Evolutionary conservation across 352 stramenopile genomes (phyloP), one percentile per base, ranked within the genome.

Genomic region (Phytophthora pseudosyringae): DNA sequence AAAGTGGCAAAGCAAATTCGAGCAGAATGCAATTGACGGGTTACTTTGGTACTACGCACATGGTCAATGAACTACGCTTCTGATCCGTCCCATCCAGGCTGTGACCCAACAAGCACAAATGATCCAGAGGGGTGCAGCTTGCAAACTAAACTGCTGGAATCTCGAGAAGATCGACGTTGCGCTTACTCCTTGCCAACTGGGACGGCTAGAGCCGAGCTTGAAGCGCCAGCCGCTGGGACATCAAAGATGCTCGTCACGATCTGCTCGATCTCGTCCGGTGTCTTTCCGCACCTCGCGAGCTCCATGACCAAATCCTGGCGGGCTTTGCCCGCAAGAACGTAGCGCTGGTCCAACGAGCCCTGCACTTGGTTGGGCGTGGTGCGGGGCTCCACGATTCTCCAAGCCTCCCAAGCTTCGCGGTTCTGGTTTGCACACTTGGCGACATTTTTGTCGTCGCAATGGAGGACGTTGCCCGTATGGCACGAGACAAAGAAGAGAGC

Each of bases 401-500:
- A 81, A 0, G 48, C 69, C 44, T 75, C 61, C 33, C 58, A 67
- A 6, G 13, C 10, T 13, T 49, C 12, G 21, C 62, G 61, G 12
- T 71, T 71, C 12, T 63, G 7, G 35, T 76, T 74, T 1, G 33
- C 46, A 18, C 73, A 78, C 28, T 68, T 66, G 18, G 57, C 69
- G 26, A 58, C 45, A 12, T 40, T 21, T 5, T 61, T 58, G 9
- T 62, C 33, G 18, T 70, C 45, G 31, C 46, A 76, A 21, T 78
- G 58, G 2, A 78, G 66, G 9, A 67, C 51, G n/a, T 67, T 70
- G 3, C 69, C 66, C 31, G 55, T 74, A 47, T 67, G 53, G 44
- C 50, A 64, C 11, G 69, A 81, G 16, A 78, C 66, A 38, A 78
- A 78, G 55, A 69, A 70, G 7, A 78, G 49, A 10, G 21, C 44